These are phyloP conservation scores for Schoenoplectus triqueter DNA, from an alignment of 202 grass and related monocot genomes.

Conservation along the genomic window DNA sequence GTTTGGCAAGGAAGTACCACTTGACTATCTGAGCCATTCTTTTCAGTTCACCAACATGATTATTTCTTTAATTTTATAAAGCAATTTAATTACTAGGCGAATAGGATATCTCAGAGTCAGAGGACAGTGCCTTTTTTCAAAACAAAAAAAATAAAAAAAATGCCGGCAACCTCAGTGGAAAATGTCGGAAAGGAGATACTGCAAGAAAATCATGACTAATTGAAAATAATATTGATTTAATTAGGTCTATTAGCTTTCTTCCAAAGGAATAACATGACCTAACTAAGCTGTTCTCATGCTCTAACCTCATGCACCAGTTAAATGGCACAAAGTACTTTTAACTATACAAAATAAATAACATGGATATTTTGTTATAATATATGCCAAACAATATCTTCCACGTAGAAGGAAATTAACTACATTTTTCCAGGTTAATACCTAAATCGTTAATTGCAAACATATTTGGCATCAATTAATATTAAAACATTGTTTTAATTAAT, in stretches of 20 bases:
- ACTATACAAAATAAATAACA: background rate
- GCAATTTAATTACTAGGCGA: background rate
- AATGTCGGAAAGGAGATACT: constrained; percentile 17
- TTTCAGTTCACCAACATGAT: background rate
- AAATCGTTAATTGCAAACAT: background rate
- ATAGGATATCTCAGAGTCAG: background rate
- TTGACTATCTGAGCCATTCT: background rate
- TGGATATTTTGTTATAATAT: background rate
- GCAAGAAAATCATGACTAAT: background rate
- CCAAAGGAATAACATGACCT: constrained; percentile 4
- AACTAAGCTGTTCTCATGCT: constrained; percentile 1
- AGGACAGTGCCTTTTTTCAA: too few species aligned
- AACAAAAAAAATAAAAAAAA: too few species aligned
- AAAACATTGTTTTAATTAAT: background rate
- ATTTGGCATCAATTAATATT: background rate
- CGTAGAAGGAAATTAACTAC: background rate
- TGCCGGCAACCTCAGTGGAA: constrained; percentile 1
- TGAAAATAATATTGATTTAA: constrained; percentile 13
- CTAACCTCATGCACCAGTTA: background rate
- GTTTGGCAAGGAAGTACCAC: background rate
- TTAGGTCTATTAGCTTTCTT: background rate
- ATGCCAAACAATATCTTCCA: background rate
- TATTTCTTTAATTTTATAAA: background rate
- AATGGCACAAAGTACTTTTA: too few species aligned
- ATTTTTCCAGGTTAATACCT: background rate